Conservation (phyloP, 2,329 filamentous ascomycete genomes). For the Fusarium coicis region DNA sequence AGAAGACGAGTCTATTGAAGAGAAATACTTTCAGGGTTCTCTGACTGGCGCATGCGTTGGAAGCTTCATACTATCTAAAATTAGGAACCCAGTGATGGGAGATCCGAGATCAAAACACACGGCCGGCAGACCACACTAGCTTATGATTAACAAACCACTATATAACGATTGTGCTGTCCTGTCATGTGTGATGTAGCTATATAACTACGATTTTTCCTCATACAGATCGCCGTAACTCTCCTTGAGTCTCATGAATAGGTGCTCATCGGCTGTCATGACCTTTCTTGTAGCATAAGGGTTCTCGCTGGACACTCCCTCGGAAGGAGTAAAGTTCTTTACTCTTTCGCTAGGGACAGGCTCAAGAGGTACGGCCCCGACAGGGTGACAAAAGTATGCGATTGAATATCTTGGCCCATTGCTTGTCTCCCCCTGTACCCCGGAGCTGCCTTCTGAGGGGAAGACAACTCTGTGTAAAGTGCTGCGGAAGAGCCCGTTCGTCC, state of each 20-base stretch:
- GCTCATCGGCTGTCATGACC: slow-evolving; percentile 71
- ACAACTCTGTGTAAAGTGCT: slow-evolving; percentile 91
- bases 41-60: slow-evolving; percentile 57
- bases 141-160: neutral
- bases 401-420: slow-evolving; percentile 67
- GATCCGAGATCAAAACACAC: neutral
- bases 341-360: slow-evolving; percentile 69
- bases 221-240: slow-evolving; percentile 70
- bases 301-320: slow-evolving; percentile 44
- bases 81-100: neutral
- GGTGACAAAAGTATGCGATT: slow-evolving; percentile 77
- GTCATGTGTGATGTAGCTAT: neutral
- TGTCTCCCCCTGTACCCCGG: slow-evolving; percentile 55
- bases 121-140: neutral
- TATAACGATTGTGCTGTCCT: neutral
- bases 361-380: slow-evolving; percentile 63
- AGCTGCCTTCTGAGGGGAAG: slow-evolving; percentile 59
- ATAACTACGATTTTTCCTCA: slow-evolving; percentile 49
- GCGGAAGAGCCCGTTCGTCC: slow-evolving; percentile 89
- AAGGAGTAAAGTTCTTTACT: slow-evolving; percentile 57
- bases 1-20: slow-evolving; percentile 49
- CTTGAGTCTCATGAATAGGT: slow-evolving; percentile 69
- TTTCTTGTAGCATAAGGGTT: slow-evolving; percentile 64
- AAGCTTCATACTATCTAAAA: slow-evolving; percentile 55
- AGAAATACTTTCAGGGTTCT: slow-evolving; percentile 50